Evolutionary conservation across 768 basidiomycete species (phyloP).

Genomic region (Boletellus sp.): DNA sequence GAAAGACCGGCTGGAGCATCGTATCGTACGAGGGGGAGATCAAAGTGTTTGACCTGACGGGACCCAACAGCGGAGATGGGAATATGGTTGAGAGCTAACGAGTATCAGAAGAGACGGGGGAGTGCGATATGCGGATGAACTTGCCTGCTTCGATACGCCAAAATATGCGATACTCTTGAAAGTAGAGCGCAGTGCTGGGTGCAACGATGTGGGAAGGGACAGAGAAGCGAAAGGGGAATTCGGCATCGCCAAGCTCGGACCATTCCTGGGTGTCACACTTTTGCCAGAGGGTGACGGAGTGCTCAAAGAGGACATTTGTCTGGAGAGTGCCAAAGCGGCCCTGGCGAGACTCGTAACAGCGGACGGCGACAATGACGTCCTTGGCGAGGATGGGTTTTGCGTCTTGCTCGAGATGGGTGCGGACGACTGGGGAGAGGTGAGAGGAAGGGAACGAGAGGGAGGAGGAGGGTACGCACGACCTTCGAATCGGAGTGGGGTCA

Average conservation of each 20-base stretch:
- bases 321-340: conserved; percentile 54
- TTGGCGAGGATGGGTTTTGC: conserved; percentile 62
- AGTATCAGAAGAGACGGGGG: conserved; percentile 16
- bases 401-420: conserved; percentile 69
- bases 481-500: conserved; percentile 76
- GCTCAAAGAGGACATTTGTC: conserved; percentile 67
- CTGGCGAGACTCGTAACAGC: conserved; percentile 78
- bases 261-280: conserved; percentile 56
- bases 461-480: conserved; percentile 50
- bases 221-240: conserved; percentile 68
- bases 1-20: conserved; percentile 49
- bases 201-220: conserved; percentile 61
- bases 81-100: conserved; percentile 61
- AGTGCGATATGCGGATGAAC: conserved; percentile 24
- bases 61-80: conserved; percentile 64
- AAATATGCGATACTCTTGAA: conserved; percentile 73
- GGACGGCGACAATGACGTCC: conserved; percentile 67
- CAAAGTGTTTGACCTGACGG: conserved; percentile 65
- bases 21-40: conserved; percentile 68
- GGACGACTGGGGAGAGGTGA: conserved; percentile 49
- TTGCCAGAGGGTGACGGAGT: conserved; percentile 64
- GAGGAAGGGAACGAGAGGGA: neutral
- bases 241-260: conserved; percentile 59
- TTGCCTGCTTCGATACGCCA: conserved; percentile 83
- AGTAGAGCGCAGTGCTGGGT: conserved; percentile 61